These are phyloP conservation scores for Lachnellula arida DNA, from an alignment of 2,329 filamentous ascomycete species.

Conservation along the genomic window DNA sequence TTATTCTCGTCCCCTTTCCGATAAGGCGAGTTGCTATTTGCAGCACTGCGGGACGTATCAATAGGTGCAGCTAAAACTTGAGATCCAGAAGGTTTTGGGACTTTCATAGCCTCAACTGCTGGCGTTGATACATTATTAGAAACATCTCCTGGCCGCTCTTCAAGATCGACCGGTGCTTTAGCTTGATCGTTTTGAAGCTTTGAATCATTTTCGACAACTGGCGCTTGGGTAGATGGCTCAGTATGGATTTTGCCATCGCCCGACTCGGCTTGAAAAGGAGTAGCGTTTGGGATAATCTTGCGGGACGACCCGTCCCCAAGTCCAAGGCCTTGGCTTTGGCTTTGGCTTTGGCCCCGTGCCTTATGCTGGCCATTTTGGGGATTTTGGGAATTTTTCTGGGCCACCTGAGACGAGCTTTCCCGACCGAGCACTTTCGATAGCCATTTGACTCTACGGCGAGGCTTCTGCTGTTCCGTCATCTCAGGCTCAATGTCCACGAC, in stretches of 20 bases:
- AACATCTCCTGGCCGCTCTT: neutral
- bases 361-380: too few relatives aligned
- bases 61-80: too few relatives aligned
- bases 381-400: neutral
- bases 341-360: too few relatives aligned
- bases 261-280: too few relatives aligned
- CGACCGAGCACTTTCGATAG: conserved; percentile 1
- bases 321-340: too few relatives aligned
- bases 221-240: neutral
- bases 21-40: neutral
- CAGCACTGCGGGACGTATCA: neutral
- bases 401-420: neutral
- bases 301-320: too few relatives aligned
- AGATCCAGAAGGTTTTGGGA: neutral
- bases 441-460: conserved; percentile 1
- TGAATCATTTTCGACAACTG: neutral
- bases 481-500: too few relatives aligned
- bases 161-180: neutral
- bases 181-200: neutral
- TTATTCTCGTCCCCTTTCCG: neutral
- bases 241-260: too few relatives aligned
- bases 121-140: neutral
- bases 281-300: too few relatives aligned
- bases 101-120: neutral
- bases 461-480: neutral